Evolutionary conservation across 805 yeast genomes (phyloP).

Genomic region (Diddensiella transvaalensis): DNA sequence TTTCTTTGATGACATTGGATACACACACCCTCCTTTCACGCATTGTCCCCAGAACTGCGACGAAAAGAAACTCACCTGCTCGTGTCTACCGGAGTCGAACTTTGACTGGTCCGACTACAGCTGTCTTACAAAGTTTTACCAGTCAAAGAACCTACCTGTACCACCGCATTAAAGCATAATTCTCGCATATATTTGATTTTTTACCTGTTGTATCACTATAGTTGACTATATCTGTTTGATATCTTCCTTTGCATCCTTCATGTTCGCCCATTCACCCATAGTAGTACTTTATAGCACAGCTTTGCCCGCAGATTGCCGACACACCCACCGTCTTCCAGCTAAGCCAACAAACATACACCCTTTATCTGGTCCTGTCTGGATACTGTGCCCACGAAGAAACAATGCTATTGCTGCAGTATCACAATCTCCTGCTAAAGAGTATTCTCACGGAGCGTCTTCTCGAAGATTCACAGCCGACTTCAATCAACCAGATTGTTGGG

Average conservation of each 20-base stretch:
- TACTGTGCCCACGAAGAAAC: too few species aligned
- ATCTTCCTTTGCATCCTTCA: background rate
- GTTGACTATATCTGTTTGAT: too few species aligned
- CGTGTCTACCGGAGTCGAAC: constrained; percentile 39
- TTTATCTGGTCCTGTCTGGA: too few species aligned
- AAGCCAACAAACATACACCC: too few species aligned
- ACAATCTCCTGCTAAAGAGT: constrained; percentile 77
- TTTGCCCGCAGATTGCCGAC: too few species aligned
- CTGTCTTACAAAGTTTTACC: constrained; percentile 34
- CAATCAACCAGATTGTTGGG: constrained; percentile 78
- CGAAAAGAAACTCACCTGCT: constrained; percentile 49
- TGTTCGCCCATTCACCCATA: too few species aligned
- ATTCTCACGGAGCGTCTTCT: constrained; percentile 69
- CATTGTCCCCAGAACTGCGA: constrained; percentile 63
- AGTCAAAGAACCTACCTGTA: constrained; percentile 25
- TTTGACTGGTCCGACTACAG: constrained; percentile 38
- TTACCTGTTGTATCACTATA: too few species aligned
- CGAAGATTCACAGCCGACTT: constrained; percentile 43
- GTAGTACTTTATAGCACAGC: too few species aligned
- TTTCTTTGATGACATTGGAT: constrained; percentile 81
- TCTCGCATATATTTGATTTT: too few species aligned
- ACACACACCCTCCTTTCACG: constrained; percentile 74
- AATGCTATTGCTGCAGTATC: constrained; percentile 84
- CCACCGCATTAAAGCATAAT: constrained; percentile 13
- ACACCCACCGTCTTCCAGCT: too few species aligned